phyloP scores from a whole-genome alignment of 495 filamentous ascomycete genomes.

The Neurospora sp. region DNA sequence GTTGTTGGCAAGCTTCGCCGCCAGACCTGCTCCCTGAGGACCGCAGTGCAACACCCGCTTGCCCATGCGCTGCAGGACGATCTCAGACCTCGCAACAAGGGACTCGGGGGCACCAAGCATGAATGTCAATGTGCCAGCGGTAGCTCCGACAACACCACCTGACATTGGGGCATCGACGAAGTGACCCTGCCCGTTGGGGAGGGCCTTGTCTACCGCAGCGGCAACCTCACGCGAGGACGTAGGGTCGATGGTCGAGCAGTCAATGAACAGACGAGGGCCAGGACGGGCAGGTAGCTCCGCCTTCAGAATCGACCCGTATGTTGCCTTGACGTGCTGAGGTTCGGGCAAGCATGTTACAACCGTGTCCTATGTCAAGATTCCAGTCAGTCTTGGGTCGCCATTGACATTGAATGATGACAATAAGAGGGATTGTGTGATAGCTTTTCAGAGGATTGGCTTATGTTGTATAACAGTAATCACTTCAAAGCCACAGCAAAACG shows the following conservation, averaged over 20 bases:
- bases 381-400: not conserved
- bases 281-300: constrained; percentile 26
- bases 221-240: constrained; percentile 61
- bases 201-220: constrained; percentile 44
- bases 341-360: constrained; percentile 76
- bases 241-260: constrained; percentile 81
- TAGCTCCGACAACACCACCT: constrained; percentile 74
- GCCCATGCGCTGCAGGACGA: constrained; percentile 68
- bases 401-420: not conserved
- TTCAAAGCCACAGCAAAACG: constrained; percentile 20
- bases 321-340: constrained; percentile 64
- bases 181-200: constrained; percentile 34
- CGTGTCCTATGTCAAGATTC: constrained; percentile 44
- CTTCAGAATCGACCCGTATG: constrained; percentile 56
- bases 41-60: constrained; percentile 74
- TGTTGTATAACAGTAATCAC: constrained; percentile 40
- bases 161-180: constrained; percentile 82
- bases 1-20: constrained; percentile 87
- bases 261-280: constrained; percentile 58
- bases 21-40: constrained; percentile 66
- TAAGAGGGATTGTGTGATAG: not conserved
- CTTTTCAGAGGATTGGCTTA: constrained; percentile 26
- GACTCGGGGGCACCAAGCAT: constrained; percentile 67
- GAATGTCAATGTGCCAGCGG: constrained; percentile 66
- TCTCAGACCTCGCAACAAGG: constrained; percentile 49